Base-by-base conservation (phyloP, 495 filamentous ascomycete species). In the Aspergillus coremiiformis region DNA sequence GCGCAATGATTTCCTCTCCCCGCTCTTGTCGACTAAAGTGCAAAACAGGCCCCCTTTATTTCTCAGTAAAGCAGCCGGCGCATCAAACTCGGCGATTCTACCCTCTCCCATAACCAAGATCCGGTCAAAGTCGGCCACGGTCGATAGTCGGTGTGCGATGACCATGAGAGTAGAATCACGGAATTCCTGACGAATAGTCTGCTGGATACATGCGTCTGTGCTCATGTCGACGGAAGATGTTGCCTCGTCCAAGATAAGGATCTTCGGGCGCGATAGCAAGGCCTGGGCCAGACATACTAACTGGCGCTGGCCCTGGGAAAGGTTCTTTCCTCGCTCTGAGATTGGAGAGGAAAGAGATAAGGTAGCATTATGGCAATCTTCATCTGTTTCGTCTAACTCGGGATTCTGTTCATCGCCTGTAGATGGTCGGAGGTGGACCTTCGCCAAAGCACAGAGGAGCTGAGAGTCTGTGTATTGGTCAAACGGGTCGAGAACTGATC, bases 201-300 rank as follows among this genome's bases (percentile, higher is more conserved):
- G 39, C 47, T 61, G 59, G 35, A 61, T 61, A 4, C 47, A 43
- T n/a, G 73, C 66, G 66, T 92, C 87, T 0, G 85, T 87, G n/a
- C 75, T 74, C 79, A 85, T 85, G 63, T 92, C 87, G 1, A 92
- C 83, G 3, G 87, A 83, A 11, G 79, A 83, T 0, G 87, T 92
- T 5, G 87, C 87, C 67, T 92, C 87, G 57, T 92, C 87, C 15
- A 92, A 77, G 6, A 92, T 80, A 72, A 90, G 79, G 55, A 90
- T 82, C 54, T 83, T 84, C 10, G 85, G 84, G 0, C 81, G 76
- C 6, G 78, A 78, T 22, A 90, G 79, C 55, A 90, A 86, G 39
- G 87, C 86, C 5, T 87, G 82, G 5, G 87, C 86, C 5, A 92
- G 78, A 56, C 87, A 89, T 20, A 92, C 77, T 2, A 90, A 81